phyloP scores from a whole-genome alignment of 108 stramenopile species.

The Nitzschia inconspicua region DNA sequence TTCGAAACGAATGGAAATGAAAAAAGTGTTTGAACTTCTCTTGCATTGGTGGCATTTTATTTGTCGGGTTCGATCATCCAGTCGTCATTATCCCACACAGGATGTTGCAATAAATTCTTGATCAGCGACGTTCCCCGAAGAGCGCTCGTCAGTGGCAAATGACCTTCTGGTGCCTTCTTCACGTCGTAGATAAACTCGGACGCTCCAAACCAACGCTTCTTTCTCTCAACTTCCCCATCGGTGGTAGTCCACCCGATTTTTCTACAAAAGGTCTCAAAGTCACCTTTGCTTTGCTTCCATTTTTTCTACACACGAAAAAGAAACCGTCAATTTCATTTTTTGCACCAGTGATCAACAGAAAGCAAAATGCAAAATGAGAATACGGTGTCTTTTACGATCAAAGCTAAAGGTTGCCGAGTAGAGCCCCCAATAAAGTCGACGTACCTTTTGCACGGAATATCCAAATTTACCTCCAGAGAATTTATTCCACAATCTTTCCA shows the following conservation, averaged over 20 bases:
- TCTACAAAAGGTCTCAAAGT: slow-evolving; percentile 92
- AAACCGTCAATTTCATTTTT: no score
- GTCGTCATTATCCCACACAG: slow-evolving; percentile 93
- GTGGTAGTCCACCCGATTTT: slow-evolving; percentile 96
- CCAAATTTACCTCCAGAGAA: slow-evolving; percentile 96
- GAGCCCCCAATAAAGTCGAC: no score
- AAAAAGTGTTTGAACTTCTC: no score
- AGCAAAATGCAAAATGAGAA: no score
- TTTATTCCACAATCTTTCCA: slow-evolving; percentile 92
- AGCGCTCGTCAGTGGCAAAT: slow-evolving; percentile 94
- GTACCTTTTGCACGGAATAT: slow-evolving; percentile 90
- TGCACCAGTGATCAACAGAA: no score
- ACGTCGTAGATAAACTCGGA: slow-evolving; percentile 96
- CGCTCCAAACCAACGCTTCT: slow-evolving; percentile 96
- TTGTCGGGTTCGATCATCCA: slow-evolving; percentile 87
- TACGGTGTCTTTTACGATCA: no score
- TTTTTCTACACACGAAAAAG: not conserved
- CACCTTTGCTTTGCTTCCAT: slow-evolving; percentile 50
- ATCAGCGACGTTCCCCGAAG: slow-evolving; percentile 91
- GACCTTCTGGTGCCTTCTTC: slow-evolving; percentile 93
- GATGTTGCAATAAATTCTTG: slow-evolving; percentile 87
- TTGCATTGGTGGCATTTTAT: not conserved
- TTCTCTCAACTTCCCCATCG: slow-evolving; percentile 92
- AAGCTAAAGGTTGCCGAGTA: no score
- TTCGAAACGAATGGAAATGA: no score